Percentiles rank a stretch among this genome's conserved stretches.
phyloP scores from a whole-genome alignment of 352 stramenopile genomes.

The Elongisporangium undulatum region DNA sequence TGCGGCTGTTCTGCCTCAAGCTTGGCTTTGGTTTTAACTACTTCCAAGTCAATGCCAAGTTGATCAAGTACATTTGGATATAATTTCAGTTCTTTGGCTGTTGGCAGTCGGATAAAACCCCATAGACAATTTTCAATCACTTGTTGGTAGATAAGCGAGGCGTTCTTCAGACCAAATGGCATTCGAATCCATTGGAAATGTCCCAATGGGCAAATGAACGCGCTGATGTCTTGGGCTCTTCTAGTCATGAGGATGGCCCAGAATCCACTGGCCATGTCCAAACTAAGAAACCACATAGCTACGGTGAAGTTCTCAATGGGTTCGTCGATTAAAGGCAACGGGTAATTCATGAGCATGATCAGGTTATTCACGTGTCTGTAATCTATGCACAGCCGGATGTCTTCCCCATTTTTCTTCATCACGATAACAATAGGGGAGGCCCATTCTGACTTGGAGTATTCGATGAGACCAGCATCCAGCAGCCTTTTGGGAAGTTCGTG shows the following conservation, averaged over 20 bases:
- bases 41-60: background rate
- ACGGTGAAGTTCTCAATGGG: conserved; percentile 16
- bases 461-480: background rate
- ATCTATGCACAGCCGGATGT: conserved; percentile 14
- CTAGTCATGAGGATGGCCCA: conserved; percentile 14
- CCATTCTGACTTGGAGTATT: conserved; percentile 5
- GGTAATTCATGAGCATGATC: conserved; percentile 16
- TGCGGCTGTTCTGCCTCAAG: too few species aligned
- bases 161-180: conserved; percentile 20
- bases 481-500: conserved; percentile 6
- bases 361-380: conserved; percentile 13
- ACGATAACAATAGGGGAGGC: conserved; percentile 11
- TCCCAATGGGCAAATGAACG: conserved; percentile 15
- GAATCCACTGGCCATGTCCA: conserved; percentile 13
- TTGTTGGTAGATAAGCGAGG: conserved; percentile 6
- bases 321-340: conserved; percentile 16
- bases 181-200: conserved; percentile 18
- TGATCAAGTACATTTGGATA: conserved; percentile 2
- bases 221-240: conserved; percentile 9
- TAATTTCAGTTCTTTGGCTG: background rate
- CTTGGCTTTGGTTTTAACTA: background rate
- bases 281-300: conserved; percentile 13
- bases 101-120: conserved; percentile 3
- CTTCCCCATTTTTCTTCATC: conserved; percentile 16
- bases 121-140: conserved; percentile 11